A percentile compares a stretch with the other conserved stretches of the same genome.
phyloP scores from a whole-genome alignment of 768 basidiomycete genomes.

The Tylopilus vinaceipallidus region DNA sequence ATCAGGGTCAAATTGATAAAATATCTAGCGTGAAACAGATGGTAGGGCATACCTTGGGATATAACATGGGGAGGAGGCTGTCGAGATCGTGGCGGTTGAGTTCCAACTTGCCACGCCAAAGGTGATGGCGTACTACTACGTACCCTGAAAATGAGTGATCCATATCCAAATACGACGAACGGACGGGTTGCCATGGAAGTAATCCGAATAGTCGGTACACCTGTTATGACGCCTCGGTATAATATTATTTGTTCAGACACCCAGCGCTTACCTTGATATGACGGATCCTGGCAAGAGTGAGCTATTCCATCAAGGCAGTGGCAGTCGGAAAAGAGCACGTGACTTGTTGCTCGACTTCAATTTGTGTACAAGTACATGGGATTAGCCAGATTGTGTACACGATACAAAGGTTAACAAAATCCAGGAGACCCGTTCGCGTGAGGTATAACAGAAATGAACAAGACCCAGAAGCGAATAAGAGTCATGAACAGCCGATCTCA shows the following conservation, averaged over 20 bases:
- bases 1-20: neutral
- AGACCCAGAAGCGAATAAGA: no score
- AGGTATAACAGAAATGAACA: neutral
- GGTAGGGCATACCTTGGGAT: conserved; percentile 47
- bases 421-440: neutral
- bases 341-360: no score
- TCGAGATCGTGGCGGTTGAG: neutral
- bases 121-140: neutral
- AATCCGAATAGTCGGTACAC: no score
- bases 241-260: neutral
- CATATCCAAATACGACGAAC: conserved; percentile 89
- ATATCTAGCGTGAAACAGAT: neutral
- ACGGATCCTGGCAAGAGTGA: no score
- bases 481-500: no score
- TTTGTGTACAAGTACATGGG: no score
- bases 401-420: neutral
- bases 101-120: neutral
- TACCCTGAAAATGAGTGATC: conserved; percentile 89
- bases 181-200: conserved; percentile 21
- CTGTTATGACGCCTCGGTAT: neutral
- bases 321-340: no score
- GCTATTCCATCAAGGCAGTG: no score
- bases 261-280: neutral
- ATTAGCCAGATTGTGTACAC: no score
- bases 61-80: conserved; percentile 84